phyloP scores from a whole-genome alignment of 2,329 filamentous ascomycete species.

The Westerdykella ornata region DNA sequence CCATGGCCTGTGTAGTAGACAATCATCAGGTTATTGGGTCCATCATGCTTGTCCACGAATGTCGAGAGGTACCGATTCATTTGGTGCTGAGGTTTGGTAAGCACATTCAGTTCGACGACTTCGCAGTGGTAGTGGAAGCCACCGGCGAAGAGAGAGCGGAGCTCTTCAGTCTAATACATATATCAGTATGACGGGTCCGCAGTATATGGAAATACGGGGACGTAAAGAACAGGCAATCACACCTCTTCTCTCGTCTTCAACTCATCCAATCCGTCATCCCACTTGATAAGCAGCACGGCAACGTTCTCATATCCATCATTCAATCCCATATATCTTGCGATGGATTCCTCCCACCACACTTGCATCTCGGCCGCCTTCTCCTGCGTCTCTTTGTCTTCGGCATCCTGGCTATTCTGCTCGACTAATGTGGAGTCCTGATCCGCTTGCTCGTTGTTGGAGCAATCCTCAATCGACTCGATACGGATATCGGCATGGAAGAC shows the following conservation, averaged over 20 bases:
- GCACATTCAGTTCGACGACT: conserved; percentile 28
- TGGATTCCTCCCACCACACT: conserved; percentile 30
- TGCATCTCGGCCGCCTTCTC: conserved; percentile 22
- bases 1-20: conserved; percentile 39
- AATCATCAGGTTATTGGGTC: conserved; percentile 30
- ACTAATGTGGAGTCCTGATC: neutral
- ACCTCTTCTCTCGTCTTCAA: conserved; percentile 31
- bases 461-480: conserved; percentile 17
- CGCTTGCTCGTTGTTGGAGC: conserved; percentile 1
- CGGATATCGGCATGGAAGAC: conserved; percentile 23
- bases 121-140: conserved; percentile 27
- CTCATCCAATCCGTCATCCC: conserved; percentile 32
- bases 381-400: conserved; percentile 13
- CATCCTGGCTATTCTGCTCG: conserved; percentile 3
- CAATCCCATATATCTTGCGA: conserved; percentile 23
- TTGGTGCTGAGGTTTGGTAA: conserved; percentile 31
- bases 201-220: neutral
- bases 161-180: conserved; percentile 20
- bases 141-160: conserved; percentile 23
- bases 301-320: conserved; percentile 31
- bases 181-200: neutral
- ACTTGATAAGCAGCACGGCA: conserved; percentile 34
- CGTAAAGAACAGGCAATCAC: conserved; percentile 1
- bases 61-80: conserved; percentile 21
- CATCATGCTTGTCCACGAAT: conserved; percentile 27